These are phyloP conservation scores for Mucor plumbeus DNA, from an alignment of 371 early-diverging fungal species.

Conservation along the genomic window DNA sequence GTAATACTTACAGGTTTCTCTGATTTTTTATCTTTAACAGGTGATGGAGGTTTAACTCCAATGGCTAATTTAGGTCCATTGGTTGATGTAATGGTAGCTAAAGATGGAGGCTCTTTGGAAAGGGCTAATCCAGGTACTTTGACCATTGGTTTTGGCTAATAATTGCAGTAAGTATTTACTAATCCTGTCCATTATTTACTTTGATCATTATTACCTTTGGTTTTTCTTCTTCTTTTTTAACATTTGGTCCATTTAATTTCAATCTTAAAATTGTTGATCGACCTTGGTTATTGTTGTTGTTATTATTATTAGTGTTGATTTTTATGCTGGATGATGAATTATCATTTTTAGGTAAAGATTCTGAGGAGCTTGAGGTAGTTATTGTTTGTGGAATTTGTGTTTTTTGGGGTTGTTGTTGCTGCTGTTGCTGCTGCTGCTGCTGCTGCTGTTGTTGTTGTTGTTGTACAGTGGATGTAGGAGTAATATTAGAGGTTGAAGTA, in stretches of 20 bases:
- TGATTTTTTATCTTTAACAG: conserved; percentile 12
- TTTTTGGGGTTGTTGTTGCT: background rate
- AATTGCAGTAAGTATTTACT: background rate
- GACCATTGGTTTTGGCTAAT: conserved; percentile 8
- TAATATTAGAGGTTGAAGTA: background rate
- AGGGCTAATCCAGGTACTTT: conserved; percentile 26
- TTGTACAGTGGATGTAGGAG: conserved; percentile 2
- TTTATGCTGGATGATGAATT: conserved; percentile 4
- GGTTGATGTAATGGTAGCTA: background rate
- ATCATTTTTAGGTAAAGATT: background rate
- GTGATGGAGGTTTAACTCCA: conserved; percentile 18
- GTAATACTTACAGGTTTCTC: conserved; percentile 5
- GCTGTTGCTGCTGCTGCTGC: no score
- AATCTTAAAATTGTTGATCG: conserved; percentile 20
- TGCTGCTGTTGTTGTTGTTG: background rate
- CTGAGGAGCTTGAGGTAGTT: background rate
- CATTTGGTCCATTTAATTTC: background rate
- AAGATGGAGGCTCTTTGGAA: conserved; percentile 27
- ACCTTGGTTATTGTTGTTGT: background rate
- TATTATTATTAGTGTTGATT: conserved; percentile 11
- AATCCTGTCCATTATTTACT: background rate
- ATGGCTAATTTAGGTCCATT: conserved; percentile 36
- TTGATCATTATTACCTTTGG: background rate
- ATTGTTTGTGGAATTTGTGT: background rate
- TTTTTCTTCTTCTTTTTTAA: background rate